Base-by-base conservation (phyloP, 257 asterid genomes). In the Misopates orontium region DNA sequence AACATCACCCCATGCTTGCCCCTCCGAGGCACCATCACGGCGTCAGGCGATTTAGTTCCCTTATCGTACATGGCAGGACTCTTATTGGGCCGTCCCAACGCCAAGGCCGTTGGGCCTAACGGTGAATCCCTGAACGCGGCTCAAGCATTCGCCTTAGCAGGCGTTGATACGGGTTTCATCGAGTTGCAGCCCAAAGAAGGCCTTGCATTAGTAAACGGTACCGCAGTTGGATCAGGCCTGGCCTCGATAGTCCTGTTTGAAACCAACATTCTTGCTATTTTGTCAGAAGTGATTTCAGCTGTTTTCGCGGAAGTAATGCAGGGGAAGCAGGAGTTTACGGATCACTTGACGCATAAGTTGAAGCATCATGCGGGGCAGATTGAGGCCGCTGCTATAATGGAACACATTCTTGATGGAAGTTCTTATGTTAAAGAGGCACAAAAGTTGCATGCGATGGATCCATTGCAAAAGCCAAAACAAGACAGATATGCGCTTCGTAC, bases 331-430 rank as follows among this genome's bases (percentile, higher is more conserved):
- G 68, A 69, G 20, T 69, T 69, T 51, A 69, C 73, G 21, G 73
- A 69, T 28, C 73, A 69, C n/a, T 69, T 69, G 60, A 69, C 73
- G 3, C 73, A 69, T 36, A 69, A 69, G 40, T 39, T 69, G 67
- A 69, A 69, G 56, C 73, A 69, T 28, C 73, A 69, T n/a, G 67
- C 73, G 10, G 67, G 73, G 0, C 75, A 71, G 16, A 71, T 71
- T 14, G 75, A 71, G 66, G 75, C 75, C 12, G 75, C 75, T 12
- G 75, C 75, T 8, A 54, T 71, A 54, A 71, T 71, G 75, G 75
- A 71, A 56, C 69, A 71, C 65, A 62, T 71, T 62, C 56, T 71
- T 8, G 75, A 62, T 54, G 75, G 75, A 36, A 71, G 75, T n/a
- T 62, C 75, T 4, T 71, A 52, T 53, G 59, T 71, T 8, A 71